phyloP scores from a whole-genome alignment of 2,329 filamentous ascomycete species.

The Alternaria alternata region DNA sequence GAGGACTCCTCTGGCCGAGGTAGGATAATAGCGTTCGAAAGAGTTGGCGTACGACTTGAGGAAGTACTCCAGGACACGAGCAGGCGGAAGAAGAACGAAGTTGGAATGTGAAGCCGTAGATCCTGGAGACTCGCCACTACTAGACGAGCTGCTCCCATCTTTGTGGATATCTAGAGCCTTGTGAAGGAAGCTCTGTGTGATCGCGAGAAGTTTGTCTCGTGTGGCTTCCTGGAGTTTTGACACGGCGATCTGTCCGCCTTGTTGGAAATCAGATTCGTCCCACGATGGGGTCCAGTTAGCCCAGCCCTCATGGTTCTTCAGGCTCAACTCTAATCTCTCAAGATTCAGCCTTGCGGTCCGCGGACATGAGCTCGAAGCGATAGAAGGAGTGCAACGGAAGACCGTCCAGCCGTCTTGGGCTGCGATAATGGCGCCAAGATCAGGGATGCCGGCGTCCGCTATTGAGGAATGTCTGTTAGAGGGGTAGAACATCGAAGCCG shows the following conservation, averaged over 20 bases:
- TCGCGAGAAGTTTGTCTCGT: conserved; percentile 74
- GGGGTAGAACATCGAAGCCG: conserved; percentile 52
- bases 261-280: conserved; percentile 58
- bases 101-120: conserved; percentile 62
- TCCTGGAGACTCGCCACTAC: conserved; percentile 56
- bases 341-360: conserved; percentile 61
- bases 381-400: conserved; percentile 61
- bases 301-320: conserved; percentile 62
- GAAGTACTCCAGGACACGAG: conserved; percentile 72
- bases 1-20: conserved; percentile 66
- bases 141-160: conserved; percentile 55
- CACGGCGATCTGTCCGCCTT: conserved; percentile 57
- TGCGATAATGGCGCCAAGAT: conserved; percentile 58
- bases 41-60: conserved; percentile 71
- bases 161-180: conserved; percentile 75
- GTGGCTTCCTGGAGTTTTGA: conserved; percentile 63
- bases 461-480: conserved; percentile 54
- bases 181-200: conserved; percentile 74
- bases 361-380: conserved; percentile 59
- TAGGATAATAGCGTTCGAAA: conserved; percentile 71
- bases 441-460: conserved; percentile 47
- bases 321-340: conserved; percentile 60
- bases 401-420: conserved; percentile 63
- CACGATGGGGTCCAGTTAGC: conserved; percentile 60
- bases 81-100: conserved; percentile 72